Base-by-base conservation (phyloP, 2,329 filamentous ascomycete genomes). In the Phoma sp. region DNA sequence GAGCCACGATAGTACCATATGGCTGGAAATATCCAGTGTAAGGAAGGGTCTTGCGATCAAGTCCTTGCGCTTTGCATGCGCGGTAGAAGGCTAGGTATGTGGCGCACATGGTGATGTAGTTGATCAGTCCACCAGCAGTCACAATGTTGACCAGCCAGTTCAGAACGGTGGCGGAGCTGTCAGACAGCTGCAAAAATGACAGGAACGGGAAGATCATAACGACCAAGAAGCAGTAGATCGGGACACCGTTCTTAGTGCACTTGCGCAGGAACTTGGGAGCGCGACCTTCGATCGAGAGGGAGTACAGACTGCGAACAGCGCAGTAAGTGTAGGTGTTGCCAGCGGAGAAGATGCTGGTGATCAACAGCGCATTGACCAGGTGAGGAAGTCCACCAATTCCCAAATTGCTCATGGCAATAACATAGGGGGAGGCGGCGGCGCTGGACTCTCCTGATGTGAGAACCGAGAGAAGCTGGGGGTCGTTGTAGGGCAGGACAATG, bases 81-180 rank as follows among this genome's bases (percentile, higher is more conserved):
- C 78, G 77, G 74, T 84, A 81, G 77, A 85, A 87, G 66, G 75
- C 81, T 55, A 86, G 77, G 71, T 84, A 87, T n/a, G 84, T 87
- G 22, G 82, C 69, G 40, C 76, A 77, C 76, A 86, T 86, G 69
- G 84, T 78, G 48, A 75, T 74, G 64, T 67, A 76, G 67, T 76
- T 69, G 60, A 76, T 70, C 6, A 74, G 51, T 66, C 90, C 88
- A 1, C 88, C 90, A 0, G 90, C 88, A 10, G 90, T 92, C 17
- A 91, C 81, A 68, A 91, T 75, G 55, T 84, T 88, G 36, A 90
- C 84, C 61, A 92, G 86, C 89, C 89, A 92, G 40, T 81, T 81
- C 58, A 93, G 78, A 1, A 92, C 90, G 25, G 87, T 84, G 4
- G 88, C 83, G 0, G 86, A 82, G 54, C 81, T 81, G 58, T 85